Evolutionary conservation across 805 yeast species (phyloP).

Genomic region (Cyberlindnera euphorbiiphila): DNA sequence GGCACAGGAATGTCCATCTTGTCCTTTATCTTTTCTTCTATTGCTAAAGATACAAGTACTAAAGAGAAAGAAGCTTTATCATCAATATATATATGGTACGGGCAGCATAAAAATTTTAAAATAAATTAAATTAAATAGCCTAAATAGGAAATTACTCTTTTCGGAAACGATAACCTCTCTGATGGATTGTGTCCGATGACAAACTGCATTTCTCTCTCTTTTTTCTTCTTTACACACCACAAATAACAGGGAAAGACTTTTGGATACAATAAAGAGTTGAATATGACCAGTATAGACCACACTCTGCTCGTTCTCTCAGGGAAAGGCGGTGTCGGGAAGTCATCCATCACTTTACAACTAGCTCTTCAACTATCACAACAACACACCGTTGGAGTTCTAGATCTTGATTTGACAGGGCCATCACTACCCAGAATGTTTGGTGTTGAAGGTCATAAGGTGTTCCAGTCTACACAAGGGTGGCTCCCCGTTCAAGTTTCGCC

Average conservation of each 20-base stretch:
- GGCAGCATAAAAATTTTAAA: no score
- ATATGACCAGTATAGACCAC: conserved; percentile 49
- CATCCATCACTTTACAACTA: conserved; percentile 90
- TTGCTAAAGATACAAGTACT: neutral
- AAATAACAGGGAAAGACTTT: neutral
- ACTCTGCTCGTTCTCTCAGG: conserved; percentile 84
- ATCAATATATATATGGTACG: no score
- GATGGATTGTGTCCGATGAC: neutral
- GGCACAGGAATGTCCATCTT: conserved; percentile 33
- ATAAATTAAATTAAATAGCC: no score
- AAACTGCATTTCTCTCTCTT: neutral
- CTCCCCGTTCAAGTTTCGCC: conserved; percentile 63
- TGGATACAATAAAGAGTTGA: no score
- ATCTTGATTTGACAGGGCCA: conserved; percentile 95
- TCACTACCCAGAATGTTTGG: conserved; percentile 97
- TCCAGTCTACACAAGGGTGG: conserved; percentile 85
- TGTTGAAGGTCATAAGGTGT: conserved; percentile 72
- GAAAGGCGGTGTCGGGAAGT: conserved; percentile 96
- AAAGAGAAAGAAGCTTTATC: no score
- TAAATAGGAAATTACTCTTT: neutral
- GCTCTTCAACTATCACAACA: conserved; percentile 77
- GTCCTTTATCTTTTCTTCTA: neutral
- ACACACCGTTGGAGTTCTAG: conserved; percentile 88
- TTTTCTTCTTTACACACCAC: neutral
- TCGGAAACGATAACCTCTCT: neutral